Percentiles rank a stretch among this genome's conserved stretches.
These are phyloP conservation scores for Trichoderma harzianum DNA, from an alignment of 2,329 filamentous ascomycete species.

Conservation along the genomic window DNA sequence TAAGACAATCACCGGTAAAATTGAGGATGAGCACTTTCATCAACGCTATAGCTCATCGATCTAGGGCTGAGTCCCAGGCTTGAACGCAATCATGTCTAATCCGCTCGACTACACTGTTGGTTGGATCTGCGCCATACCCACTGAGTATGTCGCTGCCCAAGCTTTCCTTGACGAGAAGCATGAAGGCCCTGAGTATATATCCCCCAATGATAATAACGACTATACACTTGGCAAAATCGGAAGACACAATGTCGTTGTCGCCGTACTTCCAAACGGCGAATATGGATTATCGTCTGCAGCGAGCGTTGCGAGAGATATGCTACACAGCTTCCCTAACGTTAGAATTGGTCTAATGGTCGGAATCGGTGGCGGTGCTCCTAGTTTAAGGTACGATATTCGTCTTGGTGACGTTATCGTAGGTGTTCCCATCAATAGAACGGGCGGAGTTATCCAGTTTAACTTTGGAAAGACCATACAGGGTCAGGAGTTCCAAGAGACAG, in stretches of 20 bases:
- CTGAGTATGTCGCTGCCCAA: background rate
- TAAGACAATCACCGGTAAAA: too few species aligned
- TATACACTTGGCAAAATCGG: background rate
- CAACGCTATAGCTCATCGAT: too few species aligned
- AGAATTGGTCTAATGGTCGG: background rate
- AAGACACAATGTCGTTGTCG: background rate
- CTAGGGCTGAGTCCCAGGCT: too few species aligned
- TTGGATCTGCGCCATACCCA: background rate
- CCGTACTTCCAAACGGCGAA: background rate
- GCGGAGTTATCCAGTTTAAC: background rate
- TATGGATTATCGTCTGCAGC: accelerated
- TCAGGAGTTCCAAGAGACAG: background rate
- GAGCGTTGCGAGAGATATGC: background rate
- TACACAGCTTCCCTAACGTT: background rate
- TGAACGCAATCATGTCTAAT: too few species aligned
- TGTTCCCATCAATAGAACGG: accelerated
- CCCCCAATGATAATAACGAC: background rate
- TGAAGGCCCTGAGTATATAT: background rate
- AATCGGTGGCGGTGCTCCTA: background rate
- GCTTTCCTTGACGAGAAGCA: background rate
- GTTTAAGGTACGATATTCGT: background rate
- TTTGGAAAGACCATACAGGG: background rate
- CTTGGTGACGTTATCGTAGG: background rate
- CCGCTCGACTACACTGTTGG: background rate
- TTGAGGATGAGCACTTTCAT: too few species aligned